Evolutionary conservation across 2,329 filamentous ascomycete species (phyloP).

Genomic region (Colletotrichum tamarilloi): DNA sequence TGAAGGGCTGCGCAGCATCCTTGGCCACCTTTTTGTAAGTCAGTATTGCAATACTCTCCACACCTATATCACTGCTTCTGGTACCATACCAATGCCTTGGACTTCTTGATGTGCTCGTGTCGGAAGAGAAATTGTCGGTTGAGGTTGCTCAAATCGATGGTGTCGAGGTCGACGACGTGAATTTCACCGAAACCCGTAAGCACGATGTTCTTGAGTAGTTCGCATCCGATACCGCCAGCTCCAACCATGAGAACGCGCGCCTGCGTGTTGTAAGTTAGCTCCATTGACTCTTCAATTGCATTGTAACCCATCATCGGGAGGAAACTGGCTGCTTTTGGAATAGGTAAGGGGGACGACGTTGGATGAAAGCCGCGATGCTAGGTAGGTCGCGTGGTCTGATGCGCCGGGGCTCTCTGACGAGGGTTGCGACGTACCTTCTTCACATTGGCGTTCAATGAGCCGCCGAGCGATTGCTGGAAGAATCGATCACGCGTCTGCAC

Average conservation of each 20-base stretch:
- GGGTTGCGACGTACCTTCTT: conserved; percentile 69
- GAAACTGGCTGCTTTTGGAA: not conserved
- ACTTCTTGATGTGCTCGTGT: conserved; percentile 97
- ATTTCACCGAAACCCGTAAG: conserved; percentile 93
- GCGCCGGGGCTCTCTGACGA: conserved; percentile 3
- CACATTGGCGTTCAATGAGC: conserved; percentile 70
- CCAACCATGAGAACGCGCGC: conserved; percentile 92
- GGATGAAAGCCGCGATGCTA: not conserved
- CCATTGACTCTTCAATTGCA: conserved; percentile 19
- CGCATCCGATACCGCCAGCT: conserved; percentile 96
- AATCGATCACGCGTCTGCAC: conserved; percentile 60
- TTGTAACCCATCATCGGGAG: not conserved
- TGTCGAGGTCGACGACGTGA: conserved; percentile 96
- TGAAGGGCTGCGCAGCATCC: conserved; percentile 90
- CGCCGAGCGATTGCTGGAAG: conserved; percentile 75
- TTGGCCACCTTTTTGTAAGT: conserved; percentile 78
- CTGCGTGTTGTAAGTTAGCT: conserved; percentile 61
- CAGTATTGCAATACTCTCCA: not conserved
- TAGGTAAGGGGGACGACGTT: not conserved
- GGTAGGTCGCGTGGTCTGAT: conserved; percentile 31
- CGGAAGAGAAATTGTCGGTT: conserved; percentile 98
- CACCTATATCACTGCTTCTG: conserved; percentile 6
- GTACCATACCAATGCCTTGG: conserved; percentile 84
- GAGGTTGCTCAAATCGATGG: conserved; percentile 96
- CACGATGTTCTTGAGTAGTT: conserved; percentile 95